Evolutionary conservation across 2,329 filamentous ascomycete genomes (phyloP).

Genomic region (Colletotrichum gigasporum): DNA sequence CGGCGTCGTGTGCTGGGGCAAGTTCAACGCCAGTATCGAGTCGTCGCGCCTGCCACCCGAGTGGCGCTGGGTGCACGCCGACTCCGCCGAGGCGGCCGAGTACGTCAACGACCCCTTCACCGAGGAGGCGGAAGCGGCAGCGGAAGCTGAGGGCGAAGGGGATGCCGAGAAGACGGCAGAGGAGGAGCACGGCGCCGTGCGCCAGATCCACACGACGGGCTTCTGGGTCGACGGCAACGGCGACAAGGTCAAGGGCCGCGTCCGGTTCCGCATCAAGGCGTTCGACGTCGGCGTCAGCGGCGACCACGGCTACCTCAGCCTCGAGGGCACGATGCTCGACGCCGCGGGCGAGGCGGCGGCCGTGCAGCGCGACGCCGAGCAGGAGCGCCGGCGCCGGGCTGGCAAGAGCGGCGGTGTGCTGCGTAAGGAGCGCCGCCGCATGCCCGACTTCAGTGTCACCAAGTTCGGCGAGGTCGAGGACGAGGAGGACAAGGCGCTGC

Average conservation of each 20-base stretch:
- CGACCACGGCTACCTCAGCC: slow-evolving; percentile 81
- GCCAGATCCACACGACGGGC: slow-evolving; percentile 65
- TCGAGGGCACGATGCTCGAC: slow-evolving; percentile 87
- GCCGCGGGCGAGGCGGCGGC: slow-evolving; percentile 72
- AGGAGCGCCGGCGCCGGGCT: slow-evolving; percentile 50
- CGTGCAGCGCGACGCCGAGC: slow-evolving; percentile 56
- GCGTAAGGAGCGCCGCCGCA: slow-evolving; percentile 44
- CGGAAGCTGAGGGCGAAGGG: slow-evolving; percentile 42
- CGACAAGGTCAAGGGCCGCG: slow-evolving; percentile 72
- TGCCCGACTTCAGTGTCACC: slow-evolving; percentile 67
- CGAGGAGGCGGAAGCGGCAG: slow-evolving; percentile 39
- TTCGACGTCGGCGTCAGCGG: slow-evolving; percentile 82
- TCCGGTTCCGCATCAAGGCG: slow-evolving; percentile 84
- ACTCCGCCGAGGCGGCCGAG: slow-evolving; percentile 46
- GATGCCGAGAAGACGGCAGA: slow-evolving; percentile 51
- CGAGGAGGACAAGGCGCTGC: slow-evolving; percentile 47
- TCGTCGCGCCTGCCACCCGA: slow-evolving; percentile 75
- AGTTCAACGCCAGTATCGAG: slow-evolving; percentile 91
- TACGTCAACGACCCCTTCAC: slow-evolving; percentile 44
- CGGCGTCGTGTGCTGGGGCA: slow-evolving; percentile 87
- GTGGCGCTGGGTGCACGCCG: slow-evolving; percentile 82
- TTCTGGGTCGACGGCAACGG: slow-evolving; percentile 81
- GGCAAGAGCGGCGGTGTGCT: slow-evolving; percentile 32
- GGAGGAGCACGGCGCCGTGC: slow-evolving; percentile 62
- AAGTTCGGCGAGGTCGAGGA: slow-evolving; percentile 59